Evolutionary conservation across 1,284 basidiomycete genomes (phyloP).

Genomic region (Rhodotorula sp.): DNA sequence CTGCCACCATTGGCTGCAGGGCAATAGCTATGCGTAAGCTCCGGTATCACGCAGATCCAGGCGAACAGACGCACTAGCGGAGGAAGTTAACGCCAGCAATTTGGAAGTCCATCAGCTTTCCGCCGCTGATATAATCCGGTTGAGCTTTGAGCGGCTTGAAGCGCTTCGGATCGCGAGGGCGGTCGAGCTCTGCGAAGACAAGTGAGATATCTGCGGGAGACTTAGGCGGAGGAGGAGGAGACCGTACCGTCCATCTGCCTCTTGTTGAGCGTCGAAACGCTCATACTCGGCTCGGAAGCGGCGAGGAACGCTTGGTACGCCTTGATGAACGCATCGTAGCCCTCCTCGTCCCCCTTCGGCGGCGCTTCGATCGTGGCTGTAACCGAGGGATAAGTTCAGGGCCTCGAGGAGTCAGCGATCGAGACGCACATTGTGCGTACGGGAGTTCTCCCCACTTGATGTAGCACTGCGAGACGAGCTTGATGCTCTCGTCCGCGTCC

Average conservation of each 20-base stretch:
- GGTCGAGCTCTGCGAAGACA: conserved; percentile 24
- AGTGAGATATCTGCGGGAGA: background rate
- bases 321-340: conserved; percentile 32
- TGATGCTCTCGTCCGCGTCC: conserved; percentile 35
- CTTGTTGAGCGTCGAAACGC: conserved; percentile 25
- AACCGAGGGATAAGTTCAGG: background rate
- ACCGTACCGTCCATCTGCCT: conserved; percentile 27
- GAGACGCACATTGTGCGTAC: conserved; percentile 29
- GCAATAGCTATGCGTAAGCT: background rate
- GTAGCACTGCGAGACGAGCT: conserved; percentile 32
- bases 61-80: conserved; percentile 29
- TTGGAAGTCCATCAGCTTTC: conserved; percentile 52
- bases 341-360: conserved; percentile 30
- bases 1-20: conserved; percentile 70
- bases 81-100: conserved; percentile 75
- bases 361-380: conserved; percentile 32
- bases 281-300: conserved; percentile 28
- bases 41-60: too few species aligned
- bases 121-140: conserved; percentile 38
- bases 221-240: too few species aligned
- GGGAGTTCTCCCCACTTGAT: conserved; percentile 44
- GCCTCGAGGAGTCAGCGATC: too few species aligned
- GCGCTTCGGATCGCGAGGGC: conserved; percentile 10
- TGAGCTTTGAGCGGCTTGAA: conserved; percentile 35
- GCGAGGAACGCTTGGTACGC: conserved; percentile 39